Evolutionary conservation across 805 yeast species (phyloP).

Genomic region (Dipodascopsis uninucleata): DNA sequence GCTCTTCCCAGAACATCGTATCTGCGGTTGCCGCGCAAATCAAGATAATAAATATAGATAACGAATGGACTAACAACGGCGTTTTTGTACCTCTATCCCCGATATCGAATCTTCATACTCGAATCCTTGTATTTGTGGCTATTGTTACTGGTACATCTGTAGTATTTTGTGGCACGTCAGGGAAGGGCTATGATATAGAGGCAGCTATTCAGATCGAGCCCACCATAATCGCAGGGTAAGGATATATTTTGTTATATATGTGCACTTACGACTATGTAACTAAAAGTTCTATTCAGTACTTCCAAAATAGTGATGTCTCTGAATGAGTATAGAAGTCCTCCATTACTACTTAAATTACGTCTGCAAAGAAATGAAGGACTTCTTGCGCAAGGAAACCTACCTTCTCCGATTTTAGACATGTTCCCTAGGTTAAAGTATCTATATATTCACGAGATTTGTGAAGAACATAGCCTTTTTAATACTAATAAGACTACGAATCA

Average conservation of each 20-base stretch:
- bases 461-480: neutral
- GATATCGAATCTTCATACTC: constrained; percentile 29
- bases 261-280: neutral
- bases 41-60: constrained; percentile 34
- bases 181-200: constrained; percentile 13
- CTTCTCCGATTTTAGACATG: constrained; percentile 3
- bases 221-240: constrained; percentile 15
- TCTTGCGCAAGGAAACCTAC: constrained; percentile 15
- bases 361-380: constrained; percentile 15
- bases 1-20: constrained; percentile 29
- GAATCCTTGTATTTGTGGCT: constrained; percentile 35
- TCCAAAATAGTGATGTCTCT: neutral
- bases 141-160: constrained; percentile 31
- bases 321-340: neutral
- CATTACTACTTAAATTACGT: constrained; percentile 2
- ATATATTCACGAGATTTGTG: constrained; percentile 14
- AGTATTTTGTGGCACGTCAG: constrained; percentile 19
- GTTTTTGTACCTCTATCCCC: constrained; percentile 34
- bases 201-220: constrained; percentile 6
- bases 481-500: constrained; percentile 11
- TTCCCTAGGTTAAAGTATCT: constrained; percentile 10
- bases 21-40: constrained; percentile 39
- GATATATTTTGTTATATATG: neutral
- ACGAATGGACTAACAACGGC: constrained; percentile 34
- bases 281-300: neutral